phyloP scores from a whole-genome alignment of 805 yeast species.

The Monosporozyma servazzii region DNA sequence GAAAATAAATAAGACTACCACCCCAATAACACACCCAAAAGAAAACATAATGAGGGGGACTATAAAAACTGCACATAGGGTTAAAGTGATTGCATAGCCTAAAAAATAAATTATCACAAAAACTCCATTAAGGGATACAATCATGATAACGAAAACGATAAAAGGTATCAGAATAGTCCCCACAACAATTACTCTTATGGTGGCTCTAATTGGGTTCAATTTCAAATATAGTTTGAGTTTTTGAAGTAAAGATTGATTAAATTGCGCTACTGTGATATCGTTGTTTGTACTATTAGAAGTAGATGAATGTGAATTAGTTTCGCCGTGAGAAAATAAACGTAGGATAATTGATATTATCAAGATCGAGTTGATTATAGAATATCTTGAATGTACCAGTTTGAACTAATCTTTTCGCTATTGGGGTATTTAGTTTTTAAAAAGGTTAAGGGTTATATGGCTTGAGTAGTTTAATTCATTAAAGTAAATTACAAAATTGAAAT shows the following conservation, averaged over 20 bases:
- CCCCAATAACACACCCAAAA: slow-evolving; percentile 22
- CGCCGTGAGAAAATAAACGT: neutral
- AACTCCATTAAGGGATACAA: slow-evolving; percentile 17
- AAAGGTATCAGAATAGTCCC: slow-evolving; percentile 7
- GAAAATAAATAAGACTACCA: slow-evolving; percentile 22
- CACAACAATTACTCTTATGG: slow-evolving; percentile 8
- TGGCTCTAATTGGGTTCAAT: slow-evolving; percentile 16
- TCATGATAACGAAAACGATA: slow-evolving; percentile 9
- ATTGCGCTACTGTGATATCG: neutral
- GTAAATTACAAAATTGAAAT: no score
- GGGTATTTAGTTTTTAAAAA: neutral
- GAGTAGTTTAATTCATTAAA: no score
- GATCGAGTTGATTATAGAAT: neutral
- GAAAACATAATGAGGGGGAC: slow-evolving; percentile 23
- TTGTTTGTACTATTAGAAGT: neutral
- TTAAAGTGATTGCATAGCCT: slow-evolving; percentile 15
- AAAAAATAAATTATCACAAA: slow-evolving; percentile 18
- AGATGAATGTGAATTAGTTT: neutral
- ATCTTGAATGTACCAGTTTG: neutral
- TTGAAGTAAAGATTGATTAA: neutral
- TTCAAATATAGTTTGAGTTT: slow-evolving; percentile 4
- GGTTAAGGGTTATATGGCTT: neutral
- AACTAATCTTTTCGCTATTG: neutral
- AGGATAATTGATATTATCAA: neutral
- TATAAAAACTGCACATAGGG: slow-evolving; percentile 20